Percentiles rank a stretch among this genome's conserved stretches.
These are phyloP conservation scores for Zea luxurians DNA, from an alignment of 176 grass and related monocot genomes.

Conservation along the genomic window DNA sequence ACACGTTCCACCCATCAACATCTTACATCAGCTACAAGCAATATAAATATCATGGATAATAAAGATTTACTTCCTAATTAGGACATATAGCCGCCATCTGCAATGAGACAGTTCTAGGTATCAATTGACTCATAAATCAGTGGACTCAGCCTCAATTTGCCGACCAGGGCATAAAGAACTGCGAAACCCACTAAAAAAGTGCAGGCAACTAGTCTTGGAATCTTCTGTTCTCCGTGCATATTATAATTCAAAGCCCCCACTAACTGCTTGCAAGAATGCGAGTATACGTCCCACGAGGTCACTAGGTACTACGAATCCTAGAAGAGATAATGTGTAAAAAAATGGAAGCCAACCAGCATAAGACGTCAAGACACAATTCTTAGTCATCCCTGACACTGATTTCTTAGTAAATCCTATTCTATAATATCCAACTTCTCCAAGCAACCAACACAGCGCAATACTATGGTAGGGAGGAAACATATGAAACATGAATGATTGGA, in stretches of 20 bases:
- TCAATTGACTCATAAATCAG: neutral
- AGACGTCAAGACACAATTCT: neutral
- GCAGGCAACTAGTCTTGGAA: slow-evolving; percentile 32
- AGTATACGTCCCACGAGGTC: slow-evolving; percentile 39
- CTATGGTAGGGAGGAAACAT: neutral
- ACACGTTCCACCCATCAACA: slow-evolving; percentile 25
- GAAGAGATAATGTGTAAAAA: slow-evolving; percentile 19
- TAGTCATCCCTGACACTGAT: neutral
- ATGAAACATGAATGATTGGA: slow-evolving; percentile 31
- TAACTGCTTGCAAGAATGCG: slow-evolving; percentile 4
- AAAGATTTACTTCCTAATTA: slow-evolving; percentile 34
- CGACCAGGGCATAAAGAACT: slow-evolving; percentile 44
- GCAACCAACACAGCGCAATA: slow-evolving; percentile 25
- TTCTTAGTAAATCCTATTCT: slow-evolving; percentile 13
- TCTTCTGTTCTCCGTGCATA: slow-evolving; percentile 26
- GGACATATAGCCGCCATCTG: slow-evolving; percentile 25
- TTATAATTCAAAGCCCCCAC: slow-evolving; percentile 26
- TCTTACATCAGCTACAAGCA: slow-evolving; percentile 38
- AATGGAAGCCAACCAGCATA: slow-evolving; percentile 17
- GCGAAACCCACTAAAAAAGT: slow-evolving; percentile 33
- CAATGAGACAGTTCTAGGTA: slow-evolving; percentile 40
- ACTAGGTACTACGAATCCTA: slow-evolving; percentile 38
- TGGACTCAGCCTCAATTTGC: slow-evolving; percentile 42
- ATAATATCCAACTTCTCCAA: slow-evolving; percentile 17
- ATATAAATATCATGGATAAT: slow-evolving; percentile 45